Conservation (phyloP, 495 filamentous ascomycete genomes). For the Halenospora varia region DNA sequence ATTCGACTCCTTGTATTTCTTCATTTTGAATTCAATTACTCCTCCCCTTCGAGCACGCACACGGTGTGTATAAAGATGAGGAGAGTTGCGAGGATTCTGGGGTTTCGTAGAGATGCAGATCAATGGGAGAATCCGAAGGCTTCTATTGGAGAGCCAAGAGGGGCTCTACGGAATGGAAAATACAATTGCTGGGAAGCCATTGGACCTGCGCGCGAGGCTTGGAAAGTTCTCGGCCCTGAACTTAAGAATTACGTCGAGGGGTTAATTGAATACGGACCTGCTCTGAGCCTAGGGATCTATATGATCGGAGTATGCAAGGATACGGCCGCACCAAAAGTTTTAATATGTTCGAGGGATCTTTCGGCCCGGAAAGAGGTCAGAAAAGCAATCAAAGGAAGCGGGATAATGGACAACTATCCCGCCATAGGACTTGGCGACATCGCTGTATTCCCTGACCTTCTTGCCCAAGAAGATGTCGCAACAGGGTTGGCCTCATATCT, state of each 20-base stretch:
- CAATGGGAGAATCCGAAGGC: conserved; percentile 4
- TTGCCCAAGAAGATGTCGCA: conserved; percentile 3
- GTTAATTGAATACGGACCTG: not conserved
- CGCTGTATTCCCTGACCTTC: not conserved
- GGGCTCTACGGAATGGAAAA: conserved; percentile 1
- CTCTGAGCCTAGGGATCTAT: not conserved
- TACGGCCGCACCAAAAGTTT: conserved; percentile 6
- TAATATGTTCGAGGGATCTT: conserved; percentile 1
- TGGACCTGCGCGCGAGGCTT: conserved; percentile 2
- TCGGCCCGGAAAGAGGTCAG: not conserved
- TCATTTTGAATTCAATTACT: no score
- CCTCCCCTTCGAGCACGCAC: no score
- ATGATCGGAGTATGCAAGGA: conserved; percentile 7
- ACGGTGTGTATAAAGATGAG: not conserved
- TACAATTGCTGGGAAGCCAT: conserved; percentile 3
- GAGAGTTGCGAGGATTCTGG: not conserved
- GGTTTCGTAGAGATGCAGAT: not conserved
- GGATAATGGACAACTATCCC: conserved; percentile 5
- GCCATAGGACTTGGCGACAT: conserved; percentile 4
- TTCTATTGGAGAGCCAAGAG: conserved; percentile 1
- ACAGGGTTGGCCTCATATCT: not conserved
- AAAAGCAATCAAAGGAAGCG: conserved; percentile 3
- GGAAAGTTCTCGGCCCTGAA: not conserved
- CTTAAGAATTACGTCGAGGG: conserved; percentile 1
- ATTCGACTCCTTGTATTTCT: no score